phyloP scores from a whole-genome alignment of 305 asterid genomes.

The Fraxinus baroniana region DNA sequence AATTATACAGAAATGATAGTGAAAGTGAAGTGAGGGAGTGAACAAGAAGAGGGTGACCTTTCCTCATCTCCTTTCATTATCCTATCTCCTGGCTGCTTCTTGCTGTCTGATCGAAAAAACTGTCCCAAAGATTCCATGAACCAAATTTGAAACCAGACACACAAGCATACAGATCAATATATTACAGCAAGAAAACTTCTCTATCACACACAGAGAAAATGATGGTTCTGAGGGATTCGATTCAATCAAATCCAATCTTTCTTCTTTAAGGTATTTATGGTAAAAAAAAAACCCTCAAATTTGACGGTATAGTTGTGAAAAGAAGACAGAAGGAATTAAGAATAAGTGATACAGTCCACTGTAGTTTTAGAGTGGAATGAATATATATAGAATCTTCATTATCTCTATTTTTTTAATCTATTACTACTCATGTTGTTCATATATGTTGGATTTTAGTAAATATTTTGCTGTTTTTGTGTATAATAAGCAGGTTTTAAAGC shows the following conservation, averaged over 20 bases:
- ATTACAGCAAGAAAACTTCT: conserved; percentile 9
- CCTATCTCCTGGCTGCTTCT: conserved; percentile 35
- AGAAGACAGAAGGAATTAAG: not conserved
- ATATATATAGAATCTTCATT: not conserved
- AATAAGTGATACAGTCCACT: not conserved
- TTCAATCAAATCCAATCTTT: conserved; percentile 13
- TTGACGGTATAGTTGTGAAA: not conserved
- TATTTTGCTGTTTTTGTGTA: not conserved
- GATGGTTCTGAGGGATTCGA: conserved; percentile 31
- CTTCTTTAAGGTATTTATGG: conserved; percentile 27
- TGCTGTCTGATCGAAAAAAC: conserved; percentile 43
- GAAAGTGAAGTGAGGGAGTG: conserved; percentile 61
- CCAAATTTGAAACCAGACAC: conserved; percentile 26
- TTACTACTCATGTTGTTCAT: not conserved
- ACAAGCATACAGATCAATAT: conserved; percentile 16
- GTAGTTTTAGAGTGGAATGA: not conserved
- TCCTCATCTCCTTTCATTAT: conserved; percentile 46
- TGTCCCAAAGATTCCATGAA: conserved; percentile 36
- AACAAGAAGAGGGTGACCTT: conserved; percentile 51
- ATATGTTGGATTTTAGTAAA: not conserved
- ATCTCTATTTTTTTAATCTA: not conserved
- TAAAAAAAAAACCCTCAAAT: not conserved
- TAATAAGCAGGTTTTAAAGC: not conserved
- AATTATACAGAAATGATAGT: conserved; percentile 32
- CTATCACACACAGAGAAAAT: conserved; percentile 16